Base-by-base conservation (phyloP, 2,329 filamentous ascomycete species). In the Pestalotiopsis sp. region DNA sequence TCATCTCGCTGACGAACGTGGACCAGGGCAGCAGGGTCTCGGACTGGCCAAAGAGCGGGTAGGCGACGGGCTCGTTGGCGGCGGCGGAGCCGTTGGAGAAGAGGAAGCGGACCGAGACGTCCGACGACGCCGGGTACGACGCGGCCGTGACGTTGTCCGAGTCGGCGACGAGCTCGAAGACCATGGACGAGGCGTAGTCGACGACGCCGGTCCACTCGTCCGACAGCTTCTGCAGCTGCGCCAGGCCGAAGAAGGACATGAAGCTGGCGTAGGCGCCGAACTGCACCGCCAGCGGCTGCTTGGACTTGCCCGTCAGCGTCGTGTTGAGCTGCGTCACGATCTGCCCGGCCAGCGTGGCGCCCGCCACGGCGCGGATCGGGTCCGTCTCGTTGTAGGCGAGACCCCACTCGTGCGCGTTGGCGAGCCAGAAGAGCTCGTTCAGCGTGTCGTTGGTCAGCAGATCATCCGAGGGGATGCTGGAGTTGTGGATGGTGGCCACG, bases 111-210 rank as follows among this genome's bases (percentile, higher is more conserved):
- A 91, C 87, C 12, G 80, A 83, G 71, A 91, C 82, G 66, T 89
- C 84, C 38, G 83, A 73, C 39, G 64, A 56, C 69, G 74, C 71
- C 12, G 90, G 87, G 77, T 89, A 93, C 4, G 76, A 73, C 62
- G 75, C 67, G 13, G 81, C 84, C 3, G 82, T 81, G 86, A 86
- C 80, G 72, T 84, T 84, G 49, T 66, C 52, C 27, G 65, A 59
- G 52, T 52, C 52, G 67, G 88, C 88, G 67, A 90, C 83, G 25
- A 91, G 82, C 84, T 97, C 95, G 78, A 97, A 95, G 5, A 85
- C 85, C 88, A 97, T 94, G 72, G 90, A 90, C 2, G 91, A 92
- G 4, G 94, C 94, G 76, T 97, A 97, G 81, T 94, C 91, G n/a
- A 91, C 90, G 13, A 97, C 84, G 67, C 92, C 92, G 69, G 83